These are phyloP conservation scores for Fusarium zealandicum DNA, from an alignment of 2,329 filamentous ascomycete species.

Conservation along the genomic window DNA sequence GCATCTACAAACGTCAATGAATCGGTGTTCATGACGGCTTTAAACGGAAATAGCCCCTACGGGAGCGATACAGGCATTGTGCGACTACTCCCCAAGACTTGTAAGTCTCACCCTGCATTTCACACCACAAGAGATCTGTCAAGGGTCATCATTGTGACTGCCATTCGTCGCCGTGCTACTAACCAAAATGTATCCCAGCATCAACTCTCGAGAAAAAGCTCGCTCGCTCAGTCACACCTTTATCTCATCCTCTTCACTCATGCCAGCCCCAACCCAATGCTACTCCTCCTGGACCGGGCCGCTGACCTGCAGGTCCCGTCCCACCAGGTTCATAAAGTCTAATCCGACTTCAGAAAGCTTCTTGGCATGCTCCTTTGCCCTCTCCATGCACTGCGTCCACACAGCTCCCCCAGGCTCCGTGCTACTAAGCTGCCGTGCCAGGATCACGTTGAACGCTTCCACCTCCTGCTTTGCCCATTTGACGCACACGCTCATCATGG, in stretches of 20 bases:
- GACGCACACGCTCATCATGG: constrained; percentile 92
- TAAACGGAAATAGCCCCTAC: constrained; percentile 6
- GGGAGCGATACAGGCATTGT: not conserved
- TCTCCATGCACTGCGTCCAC: constrained; percentile 84
- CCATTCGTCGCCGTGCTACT: not conserved
- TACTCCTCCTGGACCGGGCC: constrained; percentile 27
- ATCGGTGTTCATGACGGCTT: not conserved
- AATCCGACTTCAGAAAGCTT: constrained; percentile 86
- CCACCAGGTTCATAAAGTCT: constrained; percentile 86
- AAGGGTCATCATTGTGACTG: not conserved
- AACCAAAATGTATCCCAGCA: constrained; percentile 24
- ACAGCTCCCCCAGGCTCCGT: constrained; percentile 77
- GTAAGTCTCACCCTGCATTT: constrained; percentile 8
- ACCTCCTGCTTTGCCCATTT: constrained; percentile 98
- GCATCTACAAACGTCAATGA: constrained; percentile 6
- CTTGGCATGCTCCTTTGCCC: constrained; percentile 79
- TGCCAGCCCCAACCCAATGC: constrained; percentile 44
- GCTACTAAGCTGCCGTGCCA: constrained; percentile 85
- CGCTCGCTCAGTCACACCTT: not conserved
- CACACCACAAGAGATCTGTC: constrained; percentile 1
- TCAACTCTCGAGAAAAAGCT: constrained; percentile 2
- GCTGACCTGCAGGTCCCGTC: constrained; percentile 56
- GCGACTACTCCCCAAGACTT: not conserved
- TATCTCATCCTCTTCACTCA: constrained; percentile 9
- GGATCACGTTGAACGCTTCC: constrained; percentile 84